phyloP scores from a whole-genome alignment of 441 rosid genomes.

The Populus hybrid region DNA sequence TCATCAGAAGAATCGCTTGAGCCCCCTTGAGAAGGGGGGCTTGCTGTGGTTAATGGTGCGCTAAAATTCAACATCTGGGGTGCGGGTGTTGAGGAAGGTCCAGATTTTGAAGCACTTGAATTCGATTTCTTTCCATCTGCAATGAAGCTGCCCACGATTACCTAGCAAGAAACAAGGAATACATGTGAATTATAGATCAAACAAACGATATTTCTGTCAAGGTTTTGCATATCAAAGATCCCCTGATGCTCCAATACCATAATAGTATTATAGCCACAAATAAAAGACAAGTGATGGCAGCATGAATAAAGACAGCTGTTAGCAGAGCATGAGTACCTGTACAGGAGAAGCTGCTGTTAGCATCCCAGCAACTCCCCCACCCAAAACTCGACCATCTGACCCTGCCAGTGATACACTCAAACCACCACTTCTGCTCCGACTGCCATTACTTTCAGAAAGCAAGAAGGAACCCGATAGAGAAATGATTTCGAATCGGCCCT shows the following conservation, averaged over 20 bases:
- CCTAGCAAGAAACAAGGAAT: slow-evolving; percentile 32
- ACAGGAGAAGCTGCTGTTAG: slow-evolving; percentile 81
- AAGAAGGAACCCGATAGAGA: slow-evolving; percentile 79
- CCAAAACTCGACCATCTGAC: slow-evolving; percentile 79
- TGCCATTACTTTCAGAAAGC: slow-evolving; percentile 54
- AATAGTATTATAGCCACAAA: background rate
- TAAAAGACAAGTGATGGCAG: background rate
- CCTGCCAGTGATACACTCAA: slow-evolving; percentile 86
- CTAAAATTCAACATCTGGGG: slow-evolving; percentile 64
- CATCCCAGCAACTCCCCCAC: slow-evolving; percentile 88
- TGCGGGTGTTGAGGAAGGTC: slow-evolving; percentile 42
- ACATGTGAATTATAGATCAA: background rate
- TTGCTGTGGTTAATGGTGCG: slow-evolving; percentile 41
- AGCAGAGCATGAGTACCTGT: slow-evolving; percentile 39
- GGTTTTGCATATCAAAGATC: background rate
- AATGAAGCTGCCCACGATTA: slow-evolving; percentile 86
- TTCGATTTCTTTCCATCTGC: slow-evolving; percentile 59
- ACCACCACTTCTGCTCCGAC: slow-evolving; percentile 43
- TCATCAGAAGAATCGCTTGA: slow-evolving; percentile 83
- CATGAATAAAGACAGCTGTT: slow-evolving; percentile 16
- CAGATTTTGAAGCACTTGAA: slow-evolving; percentile 35
- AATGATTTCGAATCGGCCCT: slow-evolving; percentile 90
- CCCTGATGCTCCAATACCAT: background rate
- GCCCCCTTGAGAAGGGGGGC: slow-evolving; percentile 69
- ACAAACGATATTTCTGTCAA: background rate